These are phyloP conservation scores for Penicillium fimorum DNA, from an alignment of 495 filamentous ascomycete genomes.

Conservation along the genomic window DNA sequence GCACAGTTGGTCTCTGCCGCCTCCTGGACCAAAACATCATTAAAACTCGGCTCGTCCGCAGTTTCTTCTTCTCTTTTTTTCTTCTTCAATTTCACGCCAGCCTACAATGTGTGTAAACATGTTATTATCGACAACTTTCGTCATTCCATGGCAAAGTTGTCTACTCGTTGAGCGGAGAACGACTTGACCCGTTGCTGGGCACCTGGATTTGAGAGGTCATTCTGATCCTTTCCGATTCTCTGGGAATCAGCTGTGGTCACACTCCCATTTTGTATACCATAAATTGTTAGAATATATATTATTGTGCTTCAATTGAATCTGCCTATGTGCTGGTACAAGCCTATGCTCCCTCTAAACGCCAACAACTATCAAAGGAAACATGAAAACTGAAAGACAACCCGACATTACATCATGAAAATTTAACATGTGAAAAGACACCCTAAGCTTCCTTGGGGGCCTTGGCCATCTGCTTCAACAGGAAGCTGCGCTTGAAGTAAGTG, in stretches of 20 bases:
- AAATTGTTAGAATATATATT: neutral
- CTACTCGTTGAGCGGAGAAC: conserved; percentile 72
- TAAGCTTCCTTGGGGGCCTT: conserved; percentile 34
- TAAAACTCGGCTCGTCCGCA: conserved; percentile 34
- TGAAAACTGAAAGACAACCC: conserved; percentile 8
- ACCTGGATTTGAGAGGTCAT: conserved; percentile 71
- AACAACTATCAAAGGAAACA: conserved; percentile 9
- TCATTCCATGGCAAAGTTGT: conserved; percentile 53
- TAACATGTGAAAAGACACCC: conserved; percentile 12
- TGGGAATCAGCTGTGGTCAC: conserved; percentile 84
- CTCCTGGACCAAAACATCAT: conserved; percentile 35
- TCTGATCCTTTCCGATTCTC: conserved; percentile 60
- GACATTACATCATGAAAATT: conserved; percentile 36
- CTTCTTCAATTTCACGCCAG: conserved; percentile 51
- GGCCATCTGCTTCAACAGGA: conserved; percentile 68
- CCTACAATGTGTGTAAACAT: conserved; percentile 41
- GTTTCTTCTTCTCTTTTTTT: conserved; percentile 28
- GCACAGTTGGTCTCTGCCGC: conserved; percentile 36
- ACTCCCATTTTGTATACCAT: conserved; percentile 27
- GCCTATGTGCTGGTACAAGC: conserved; percentile 20
- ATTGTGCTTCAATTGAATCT: conserved; percentile 1
- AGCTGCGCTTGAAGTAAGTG: conserved; percentile 94
- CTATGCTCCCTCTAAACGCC: conserved; percentile 20
- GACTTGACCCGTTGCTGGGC: conserved; percentile 71
- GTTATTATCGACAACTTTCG: conserved; percentile 61